Base-by-base conservation (phyloP, 768 basidiomycete species). In the Kwoniella dejecticola region DNA sequence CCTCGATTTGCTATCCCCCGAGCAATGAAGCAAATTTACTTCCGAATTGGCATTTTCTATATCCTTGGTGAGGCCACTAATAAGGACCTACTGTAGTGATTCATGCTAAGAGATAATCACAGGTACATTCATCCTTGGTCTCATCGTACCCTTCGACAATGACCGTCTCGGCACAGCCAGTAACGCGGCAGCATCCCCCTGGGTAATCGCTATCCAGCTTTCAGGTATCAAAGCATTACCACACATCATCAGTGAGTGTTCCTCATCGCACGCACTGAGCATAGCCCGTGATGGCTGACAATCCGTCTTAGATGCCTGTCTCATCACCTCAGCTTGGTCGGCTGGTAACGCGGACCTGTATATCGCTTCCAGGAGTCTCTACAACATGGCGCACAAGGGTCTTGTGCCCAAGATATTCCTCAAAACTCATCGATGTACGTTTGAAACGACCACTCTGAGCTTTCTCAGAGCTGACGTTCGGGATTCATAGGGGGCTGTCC, bases 141-240 rank as follows among this genome's bases (percentile, higher is more conserved):
- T 93, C 1, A 85, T 94, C 49, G 71, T 75, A 42, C 69, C 74
- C 21, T 90, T 84, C 44, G 87, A 84, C 71, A 82, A 58, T 36
- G 38, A 48, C 41, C 57, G 57, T 19, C 57, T 58, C 23, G 57
- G 57, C 15, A 58, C 57, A 2, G 46, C 61, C 4, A 67, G 57
- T n/a, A 59, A 67, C 45, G 90, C 89, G n/a, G 85, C 87, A 0
- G 76, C 86, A 53, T 90, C 89, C 3, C 91, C 91, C 2, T 94
- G 89, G 78, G 90, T 92, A 56, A 87, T 92, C 64, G 90, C 89
- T 19, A 69, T 92, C 66, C 83, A 80, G 45, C 82, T 83, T 40
- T 87, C 88, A 0, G 88, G 89, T 11, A 84, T 90, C 73, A 86
- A 84, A 80, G 85, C 69, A 33, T 65, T 76, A 33, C 77, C 72